A percentile compares a stretch with the other conserved stretches of the same genome.
Evolutionary conservation across 2,329 filamentous ascomycete genomes (phyloP).

Genomic region (Penicillium sp.): DNA sequence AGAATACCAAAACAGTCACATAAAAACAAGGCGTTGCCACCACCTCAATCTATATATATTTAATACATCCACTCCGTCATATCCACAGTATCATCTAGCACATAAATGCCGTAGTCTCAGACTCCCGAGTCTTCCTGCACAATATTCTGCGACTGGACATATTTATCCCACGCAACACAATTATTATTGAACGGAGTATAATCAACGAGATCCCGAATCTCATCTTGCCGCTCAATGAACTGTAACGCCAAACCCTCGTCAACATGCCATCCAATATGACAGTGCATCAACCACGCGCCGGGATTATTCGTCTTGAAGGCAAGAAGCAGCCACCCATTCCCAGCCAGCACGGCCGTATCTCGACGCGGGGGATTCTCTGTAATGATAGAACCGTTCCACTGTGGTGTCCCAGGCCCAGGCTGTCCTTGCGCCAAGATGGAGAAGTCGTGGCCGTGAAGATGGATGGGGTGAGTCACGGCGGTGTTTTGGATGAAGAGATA

Average conservation of each 20-base stretch:
- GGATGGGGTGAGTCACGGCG: background rate
- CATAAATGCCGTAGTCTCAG: background rate
- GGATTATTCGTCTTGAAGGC: conserved; percentile 47
- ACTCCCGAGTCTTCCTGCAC: background rate
- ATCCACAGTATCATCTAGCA: background rate
- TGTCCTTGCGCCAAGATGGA: background rate
- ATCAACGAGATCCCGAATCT: conserved; percentile 1
- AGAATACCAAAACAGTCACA: background rate
- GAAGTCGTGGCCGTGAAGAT: conserved; percentile 1
- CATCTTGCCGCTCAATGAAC: conserved; percentile 24
- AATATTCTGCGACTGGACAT: background rate
- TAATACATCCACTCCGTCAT: background rate
- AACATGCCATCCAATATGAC: conserved; percentile 40
- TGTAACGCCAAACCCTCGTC: conserved; percentile 27
- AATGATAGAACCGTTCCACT: conserved; percentile 36
- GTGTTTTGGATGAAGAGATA: conserved; percentile 6
- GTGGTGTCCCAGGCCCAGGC: background rate
- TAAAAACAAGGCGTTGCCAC: background rate
- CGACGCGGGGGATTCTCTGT: conserved; percentile 40
- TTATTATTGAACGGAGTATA: background rate
- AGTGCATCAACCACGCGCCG: conserved; percentile 46
- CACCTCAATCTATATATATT: background rate
- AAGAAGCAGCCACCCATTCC: conserved; percentile 41
- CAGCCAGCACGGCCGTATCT: conserved; percentile 42
- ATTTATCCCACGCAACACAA: background rate